Evolutionary conservation across 2,329 filamentous ascomycete genomes (phyloP), one percentile per base, ranked within the genome.

Genomic region (Macroventuria anomochaeta): DNA sequence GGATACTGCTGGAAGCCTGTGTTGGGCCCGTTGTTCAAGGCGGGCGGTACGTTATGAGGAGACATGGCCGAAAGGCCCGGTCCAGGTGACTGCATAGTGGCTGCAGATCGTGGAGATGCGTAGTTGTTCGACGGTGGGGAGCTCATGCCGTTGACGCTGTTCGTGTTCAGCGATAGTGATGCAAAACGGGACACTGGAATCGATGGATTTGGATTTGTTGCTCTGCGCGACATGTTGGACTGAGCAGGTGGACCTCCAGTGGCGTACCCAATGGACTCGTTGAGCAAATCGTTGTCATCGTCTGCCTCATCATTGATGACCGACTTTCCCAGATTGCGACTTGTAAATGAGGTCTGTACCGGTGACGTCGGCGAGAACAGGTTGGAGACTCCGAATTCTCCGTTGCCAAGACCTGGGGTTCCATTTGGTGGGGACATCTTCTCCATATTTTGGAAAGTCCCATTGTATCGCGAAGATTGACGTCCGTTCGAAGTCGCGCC

Each of bases 291-390:
- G 2, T 88, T 89, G 68, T 91, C 89, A 42, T 91, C 88, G 58
- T 89, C 86, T 23, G 84, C 85, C 13, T 82, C 81, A 65, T 88
- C 85, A 63, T 88, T 85, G 73, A 92, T 92, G 43, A 91, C 78
- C 2, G 85, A 84, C 73, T 91, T 91, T 62, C 89, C 87, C 76
- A 75, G 48, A 37, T 75, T 76, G 42, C 82, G 80, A 55, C 87
- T 86, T n/a, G 79, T 79, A n/a, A 88, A 79, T 46, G 88, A 84
- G 67, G 87, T 88, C 34, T 85, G 86, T 48, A 91, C 87, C 1
- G 88, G 88, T 5, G 88, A 91, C 62, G 89, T 88, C 0, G 88
- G 85, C 11, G 87, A 88, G 74, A 91, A 92, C 21, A 90, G 75
- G 56, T 79, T 85, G 60, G 87, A 84, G 44, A 82, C 81, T n/a